phyloP scores from a whole-genome alignment of 176 grass and related monocot genomes.

The Bothriochloa decipiens region DNA sequence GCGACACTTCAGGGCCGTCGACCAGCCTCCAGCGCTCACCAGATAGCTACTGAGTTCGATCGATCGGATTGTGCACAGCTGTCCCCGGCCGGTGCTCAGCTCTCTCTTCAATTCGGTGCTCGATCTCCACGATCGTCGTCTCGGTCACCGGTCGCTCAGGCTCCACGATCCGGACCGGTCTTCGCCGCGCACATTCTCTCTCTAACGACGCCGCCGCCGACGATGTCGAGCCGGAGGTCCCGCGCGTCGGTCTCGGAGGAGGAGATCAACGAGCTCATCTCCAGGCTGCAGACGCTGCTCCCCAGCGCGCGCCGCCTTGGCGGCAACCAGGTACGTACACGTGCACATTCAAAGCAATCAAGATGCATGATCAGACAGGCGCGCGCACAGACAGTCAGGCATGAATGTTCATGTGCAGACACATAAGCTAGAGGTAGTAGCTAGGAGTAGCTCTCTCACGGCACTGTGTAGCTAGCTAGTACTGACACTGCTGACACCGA shows the following conservation, averaged over 20 bases:
- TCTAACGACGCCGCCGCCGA: background rate
- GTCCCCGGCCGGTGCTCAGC: background rate
- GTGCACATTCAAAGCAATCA: background rate
- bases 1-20: background rate
- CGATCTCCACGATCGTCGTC: background rate
- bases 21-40: background rate
- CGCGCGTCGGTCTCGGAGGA: slow-evolving; percentile 60
- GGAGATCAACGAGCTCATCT: slow-evolving; percentile 82
- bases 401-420: background rate
- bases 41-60: background rate
- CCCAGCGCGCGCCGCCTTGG: slow-evolving; percentile 45
- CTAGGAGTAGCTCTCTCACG: too few species aligned
- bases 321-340: slow-evolving; percentile 43
- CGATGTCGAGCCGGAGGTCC: slow-evolving; percentile 60
- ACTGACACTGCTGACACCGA: slow-evolving; percentile 9
- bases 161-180: background rate
- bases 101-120: background rate
- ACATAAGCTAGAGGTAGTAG: too few species aligned
- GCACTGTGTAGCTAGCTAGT: background rate
- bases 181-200: background rate
- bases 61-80: background rate
- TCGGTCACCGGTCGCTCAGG: background rate
- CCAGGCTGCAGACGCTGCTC: slow-evolving; percentile 73
- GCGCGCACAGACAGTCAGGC: background rate
- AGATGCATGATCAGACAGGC: background rate